Percentiles rank a stretch among this genome's conserved stretches.
phyloP scores from a whole-genome alignment of 768 basidiomycete genomes.

The Terana coerulea region DNA sequence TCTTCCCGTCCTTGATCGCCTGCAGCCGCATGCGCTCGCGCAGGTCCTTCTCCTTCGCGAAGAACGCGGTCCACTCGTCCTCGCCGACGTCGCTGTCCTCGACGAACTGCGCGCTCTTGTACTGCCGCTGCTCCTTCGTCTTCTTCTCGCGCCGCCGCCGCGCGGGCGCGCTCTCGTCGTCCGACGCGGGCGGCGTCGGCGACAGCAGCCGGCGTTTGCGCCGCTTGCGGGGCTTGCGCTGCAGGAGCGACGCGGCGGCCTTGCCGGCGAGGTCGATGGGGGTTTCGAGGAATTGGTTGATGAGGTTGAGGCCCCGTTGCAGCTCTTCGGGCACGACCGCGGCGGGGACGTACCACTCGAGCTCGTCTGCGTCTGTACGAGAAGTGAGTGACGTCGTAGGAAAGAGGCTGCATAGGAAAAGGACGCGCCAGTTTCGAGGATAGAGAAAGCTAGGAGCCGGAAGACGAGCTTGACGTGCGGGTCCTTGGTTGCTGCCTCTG shows the following conservation, averaged over 20 bases:
- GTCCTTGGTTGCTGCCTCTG: constrained; percentile 73
- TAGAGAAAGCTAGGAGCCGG: constrained; percentile 69
- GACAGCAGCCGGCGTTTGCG: constrained; percentile 38
- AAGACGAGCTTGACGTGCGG: constrained; percentile 81
- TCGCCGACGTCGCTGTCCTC: constrained; percentile 87
- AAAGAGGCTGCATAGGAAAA: background rate
- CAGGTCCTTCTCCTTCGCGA: constrained; percentile 64
- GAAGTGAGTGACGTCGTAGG: background rate
- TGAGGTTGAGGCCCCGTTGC: constrained; percentile 64
- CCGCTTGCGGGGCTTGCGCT: constrained; percentile 52
- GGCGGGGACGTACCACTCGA: constrained; percentile 84
- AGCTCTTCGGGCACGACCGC: constrained; percentile 65
- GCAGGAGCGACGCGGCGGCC: constrained; percentile 67
- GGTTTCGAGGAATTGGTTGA: constrained; percentile 76
- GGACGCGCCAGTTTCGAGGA: constrained; percentile 59
- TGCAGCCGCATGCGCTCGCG: constrained; percentile 46
- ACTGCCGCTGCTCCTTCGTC: constrained; percentile 65
- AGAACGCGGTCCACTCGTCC: constrained; percentile 78
- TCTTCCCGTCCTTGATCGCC: constrained; percentile 40
- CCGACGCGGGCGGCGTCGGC: constrained; percentile 44
- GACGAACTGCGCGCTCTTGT: constrained; percentile 90
- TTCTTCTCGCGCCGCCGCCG: constrained; percentile 39
- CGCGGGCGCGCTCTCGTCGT: constrained; percentile 38
- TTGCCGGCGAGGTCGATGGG: constrained; percentile 82
- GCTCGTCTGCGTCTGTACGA: constrained; percentile 56